Percentiles rank a stretch among this genome's conserved stretches.
phyloP scores from a whole-genome alignment of 1,139 yeast genomes.

The Geotrichum fermentans region DNA sequence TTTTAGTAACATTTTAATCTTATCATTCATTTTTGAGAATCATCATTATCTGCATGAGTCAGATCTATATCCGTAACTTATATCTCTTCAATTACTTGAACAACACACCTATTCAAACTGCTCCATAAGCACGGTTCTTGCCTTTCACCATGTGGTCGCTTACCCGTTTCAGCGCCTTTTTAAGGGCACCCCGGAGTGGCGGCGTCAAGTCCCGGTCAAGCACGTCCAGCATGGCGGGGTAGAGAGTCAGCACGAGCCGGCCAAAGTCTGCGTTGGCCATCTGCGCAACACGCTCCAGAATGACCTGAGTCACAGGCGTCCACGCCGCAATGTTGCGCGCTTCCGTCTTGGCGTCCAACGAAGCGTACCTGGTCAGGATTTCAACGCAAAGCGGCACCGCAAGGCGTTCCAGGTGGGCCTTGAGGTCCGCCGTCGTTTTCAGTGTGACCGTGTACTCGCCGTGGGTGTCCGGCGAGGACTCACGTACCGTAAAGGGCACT shows the following conservation, averaged over 20 bases:
- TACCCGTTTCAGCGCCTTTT: constrained; percentile 50
- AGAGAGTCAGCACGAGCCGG: constrained; percentile 59
- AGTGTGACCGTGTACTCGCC: neutral
- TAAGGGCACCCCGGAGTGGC: constrained; percentile 65
- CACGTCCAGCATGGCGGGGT: constrained; percentile 59
- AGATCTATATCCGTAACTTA: too few relatives aligned
- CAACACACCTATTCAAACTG: too few relatives aligned
- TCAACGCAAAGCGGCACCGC: constrained; percentile 68
- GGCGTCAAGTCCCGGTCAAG: constrained; percentile 64
- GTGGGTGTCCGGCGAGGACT: neutral
- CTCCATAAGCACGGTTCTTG: too few relatives aligned
- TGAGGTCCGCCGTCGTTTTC: constrained; percentile 10
- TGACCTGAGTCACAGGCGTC: constrained; percentile 88
- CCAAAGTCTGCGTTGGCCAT: constrained; percentile 72
- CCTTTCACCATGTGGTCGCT: constrained; percentile 12
- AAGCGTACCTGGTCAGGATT: constrained; percentile 64
- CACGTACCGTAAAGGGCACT: neutral
- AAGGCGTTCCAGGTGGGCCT: constrained; percentile 24
- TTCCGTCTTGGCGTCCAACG: constrained; percentile 58
- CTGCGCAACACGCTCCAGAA: constrained; percentile 73
- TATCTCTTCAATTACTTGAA: neutral
- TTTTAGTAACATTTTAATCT: neutral
- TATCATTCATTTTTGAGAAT: neutral
- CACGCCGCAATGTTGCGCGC: constrained; percentile 78
- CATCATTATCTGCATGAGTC: too few relatives aligned